Base-by-base conservation (phyloP, 2,329 filamentous ascomycete genomes). In the Zarea fungicola region DNA sequence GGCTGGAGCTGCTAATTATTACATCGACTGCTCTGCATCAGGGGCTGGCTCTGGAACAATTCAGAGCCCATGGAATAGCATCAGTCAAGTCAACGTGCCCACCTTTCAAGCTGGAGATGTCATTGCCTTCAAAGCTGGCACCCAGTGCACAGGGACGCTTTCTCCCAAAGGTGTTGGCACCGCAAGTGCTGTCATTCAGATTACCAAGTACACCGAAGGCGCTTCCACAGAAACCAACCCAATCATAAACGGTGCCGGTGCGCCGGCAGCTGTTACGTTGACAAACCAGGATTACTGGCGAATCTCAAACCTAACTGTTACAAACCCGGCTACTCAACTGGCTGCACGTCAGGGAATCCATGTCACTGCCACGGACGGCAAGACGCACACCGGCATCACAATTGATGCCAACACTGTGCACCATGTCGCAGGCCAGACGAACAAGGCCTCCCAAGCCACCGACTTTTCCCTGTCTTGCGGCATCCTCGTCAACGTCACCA, bases 211-310 rank as follows among this genome's bases (percentile, higher is more conserved):
- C 25, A 35, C 39, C 9, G 9, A 23, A 13, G 52, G 49, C 29
- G 36, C n/a, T 8, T n/a, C 40, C 37, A 40, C 6, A 5, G 13
- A 29, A 1, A 19, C 25, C 25, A 50, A 51, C 23, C 56, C 57
- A 9, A 46, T 57, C 36, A 57, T 59, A 45, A 55, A 59, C 35
- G 57, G 54, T 25, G 50, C 39, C n/a, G 56, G 57, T 1, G 52
- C 52, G 0, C 22, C 51, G 1, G 52, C 56, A 3, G 56, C 55
- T 13, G 49, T 59, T 7, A 45, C 50, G 7, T 37, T 59, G 32
- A 56, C 48, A 8, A 58, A 59, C 44, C 57, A 58, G 22, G 55
- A 59, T 13, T 47, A 57, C 46, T 59, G 57, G 57, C 29, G 49
- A 21, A 56, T 59, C 13, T 55, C 55, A 19, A 54, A 56, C 16